Percentiles rank a stretch among this genome's conserved stretches.
Conservation (phyloP, 192 early-diverging fungal genomes). For the Coemansia sp. region DNA sequence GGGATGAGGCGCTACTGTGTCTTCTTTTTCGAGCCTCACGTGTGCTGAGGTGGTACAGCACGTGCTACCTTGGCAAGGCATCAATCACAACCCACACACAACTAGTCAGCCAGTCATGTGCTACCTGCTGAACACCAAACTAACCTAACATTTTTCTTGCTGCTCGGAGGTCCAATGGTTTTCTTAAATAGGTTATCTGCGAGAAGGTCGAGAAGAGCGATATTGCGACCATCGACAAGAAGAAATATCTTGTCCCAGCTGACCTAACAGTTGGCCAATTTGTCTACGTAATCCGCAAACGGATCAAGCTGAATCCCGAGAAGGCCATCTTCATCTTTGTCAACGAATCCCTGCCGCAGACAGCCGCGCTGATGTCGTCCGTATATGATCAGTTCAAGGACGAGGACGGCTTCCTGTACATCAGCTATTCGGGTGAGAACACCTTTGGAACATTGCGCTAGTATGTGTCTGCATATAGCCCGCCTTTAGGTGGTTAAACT, state of each 20-base stretch:
- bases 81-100: background rate
- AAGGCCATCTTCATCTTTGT: conserved; percentile 99
- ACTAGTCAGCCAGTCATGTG: background rate
- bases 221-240: conserved; percentile 97
- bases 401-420: conserved; percentile 97
- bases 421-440: conserved; percentile 88
- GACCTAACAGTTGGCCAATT: conserved; percentile 97
- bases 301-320: conserved; percentile 94
- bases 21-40: background rate
- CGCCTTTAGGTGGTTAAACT: background rate
- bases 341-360: conserved; percentile 92
- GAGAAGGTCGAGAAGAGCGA: conserved; percentile 98
- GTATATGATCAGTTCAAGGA: conserved; percentile 98
- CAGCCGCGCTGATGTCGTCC: conserved; percentile 84
- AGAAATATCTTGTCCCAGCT: conserved; percentile 96
- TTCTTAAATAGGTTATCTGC: conserved; percentile 65
- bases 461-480: background rate
- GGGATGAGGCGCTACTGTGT: background rate
- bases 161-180: too few species aligned
- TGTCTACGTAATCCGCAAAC: conserved; percentile 94
- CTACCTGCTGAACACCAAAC: too few species aligned
- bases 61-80: background rate
- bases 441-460: conserved; percentile 63
- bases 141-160: background rate
- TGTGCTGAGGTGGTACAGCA: conserved; percentile 2